Evolutionary conservation across 176 grass and related monocot species (phyloP).

Genomic region (Carex littledalei): DNA sequence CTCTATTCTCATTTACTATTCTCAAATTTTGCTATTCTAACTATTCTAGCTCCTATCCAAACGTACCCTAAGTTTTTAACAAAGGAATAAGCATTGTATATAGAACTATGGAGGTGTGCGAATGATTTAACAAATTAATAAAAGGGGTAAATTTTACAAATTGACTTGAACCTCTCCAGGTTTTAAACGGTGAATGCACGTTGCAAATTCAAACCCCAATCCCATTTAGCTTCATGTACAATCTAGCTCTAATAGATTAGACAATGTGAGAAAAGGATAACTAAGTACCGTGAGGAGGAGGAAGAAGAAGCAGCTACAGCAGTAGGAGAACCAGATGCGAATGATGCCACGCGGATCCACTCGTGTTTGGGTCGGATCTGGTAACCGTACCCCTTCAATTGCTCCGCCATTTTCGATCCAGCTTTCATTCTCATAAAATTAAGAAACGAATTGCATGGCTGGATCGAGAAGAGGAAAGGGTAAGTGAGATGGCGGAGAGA

Average conservation of each 20-base stretch:
- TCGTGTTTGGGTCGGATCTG: conserved; percentile 39
- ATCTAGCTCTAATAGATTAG: neutral
- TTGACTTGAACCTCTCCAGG: neutral
- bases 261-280: neutral
- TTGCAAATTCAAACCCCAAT: neutral
- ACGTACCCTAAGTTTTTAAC: no score
- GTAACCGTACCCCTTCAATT: conserved; percentile 36
- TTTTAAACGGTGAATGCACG: neutral
- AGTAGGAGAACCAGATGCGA: conserved; percentile 27
- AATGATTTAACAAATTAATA: neutral
- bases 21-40: no score
- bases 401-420: conserved; percentile 39
- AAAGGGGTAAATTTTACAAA: neutral
- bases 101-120: neutral
- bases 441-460: neutral
- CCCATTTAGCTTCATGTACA: neutral
- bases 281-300: conserved; percentile 22
- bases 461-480: conserved; percentile 11
- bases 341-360: conserved; percentile 28
- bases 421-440: conserved; percentile 20
- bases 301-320: neutral
- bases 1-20: no score
- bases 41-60: no score
- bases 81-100: no score
- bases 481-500: conserved; percentile 6